Percentiles rank a stretch among this genome's conserved stretches.
Evolutionary conservation across 148 eudicot genomes (phyloP).

Genomic region (Silene uniflora): DNA sequence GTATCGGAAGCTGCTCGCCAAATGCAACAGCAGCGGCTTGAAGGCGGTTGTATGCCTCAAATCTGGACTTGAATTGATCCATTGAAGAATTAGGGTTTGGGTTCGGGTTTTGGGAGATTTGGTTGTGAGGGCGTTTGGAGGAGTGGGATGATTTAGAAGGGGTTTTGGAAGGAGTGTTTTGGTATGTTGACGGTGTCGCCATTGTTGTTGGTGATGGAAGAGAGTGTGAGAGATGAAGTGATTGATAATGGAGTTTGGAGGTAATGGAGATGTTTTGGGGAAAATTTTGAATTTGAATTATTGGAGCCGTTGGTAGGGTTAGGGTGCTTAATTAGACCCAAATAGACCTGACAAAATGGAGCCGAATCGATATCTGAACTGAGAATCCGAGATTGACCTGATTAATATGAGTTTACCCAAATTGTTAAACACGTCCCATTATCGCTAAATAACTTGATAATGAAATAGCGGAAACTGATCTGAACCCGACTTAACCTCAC

Average conservation of each 20-base stretch:
- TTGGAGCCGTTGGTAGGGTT: too few relatives aligned
- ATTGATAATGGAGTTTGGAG: background rate
- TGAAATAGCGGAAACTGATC: too few relatives aligned
- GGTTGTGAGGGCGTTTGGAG: constrained; percentile 45
- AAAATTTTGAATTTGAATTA: constrained; percentile 39
- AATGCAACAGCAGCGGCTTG: constrained; percentile 97
- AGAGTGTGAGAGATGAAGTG: background rate
- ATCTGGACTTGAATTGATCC: constrained; percentile 54
- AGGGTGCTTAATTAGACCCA: too few relatives aligned
- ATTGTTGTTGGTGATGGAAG: constrained; percentile 18
- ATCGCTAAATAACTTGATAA: too few relatives aligned
- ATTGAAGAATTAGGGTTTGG: constrained; percentile 26
- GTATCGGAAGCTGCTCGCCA: constrained; percentile 94
- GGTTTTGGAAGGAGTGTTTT: constrained; percentile 40
- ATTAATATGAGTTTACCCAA: too few relatives aligned
- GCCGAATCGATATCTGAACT: too few relatives aligned
- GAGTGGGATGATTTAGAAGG: constrained; percentile 32
- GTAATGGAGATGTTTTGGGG: background rate
- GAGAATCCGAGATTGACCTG: too few relatives aligned
- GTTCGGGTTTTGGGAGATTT: constrained; percentile 32
- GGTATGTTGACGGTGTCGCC: constrained; percentile 37
- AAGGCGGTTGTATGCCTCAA: constrained; percentile 88
- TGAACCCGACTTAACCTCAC: too few relatives aligned
- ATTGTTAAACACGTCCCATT: too few relatives aligned
- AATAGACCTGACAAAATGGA: too few relatives aligned